Base-by-base conservation (phyloP, 2,329 filamentous ascomycete species). In the Boeremia lycopersici region DNA sequence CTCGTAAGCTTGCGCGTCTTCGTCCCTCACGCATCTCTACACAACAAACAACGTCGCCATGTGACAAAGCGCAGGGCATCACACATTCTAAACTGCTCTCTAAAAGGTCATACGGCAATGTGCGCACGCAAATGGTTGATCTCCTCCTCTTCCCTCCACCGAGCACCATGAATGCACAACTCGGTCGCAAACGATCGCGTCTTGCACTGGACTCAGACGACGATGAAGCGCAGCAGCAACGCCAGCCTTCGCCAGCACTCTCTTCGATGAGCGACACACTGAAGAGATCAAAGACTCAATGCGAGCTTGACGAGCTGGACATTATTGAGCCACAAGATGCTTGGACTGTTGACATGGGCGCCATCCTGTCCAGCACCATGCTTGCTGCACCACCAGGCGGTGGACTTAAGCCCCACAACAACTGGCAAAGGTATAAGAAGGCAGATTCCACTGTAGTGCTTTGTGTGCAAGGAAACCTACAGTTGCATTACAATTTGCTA, bases 231-330 rank as follows among this genome's bases (percentile, higher is more conserved):
- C 56, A 62, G 35, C 54, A 48, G 31, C 52, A 56, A 6, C 62
- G 63, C 34, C 59, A 62, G 38, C 63, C 63, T 23, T 67, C 67
- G 30, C 64, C 64, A 1, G 56, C 63, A 3, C 55, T 59, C 2
- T 61, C 64, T 9, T 40, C 58, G 4, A 39, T 60, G 17, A 62
- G 60, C 47, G 68, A 73, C 44, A 52, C 64, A 2, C 40, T 74
- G 47, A 76, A 76, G 58, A 63, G 67, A 31, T 70, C 71, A n/a
- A 69, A 60, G 43, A 75, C 72, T 2, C 65, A 71, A 43, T 67
- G 67, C 45, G 74, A 75, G 15, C 48, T 76, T 39, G 74, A 76
- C 31, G 70, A 70, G 51, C 56, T 76, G 41, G 64, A 64, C 19
- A 61, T 74, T 1, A 61, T 73, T 10, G 46, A 56, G 3, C 56